phyloP scores from a whole-genome alignment of 352 stramenopile species.

The Pythium brachiatum region DNA sequence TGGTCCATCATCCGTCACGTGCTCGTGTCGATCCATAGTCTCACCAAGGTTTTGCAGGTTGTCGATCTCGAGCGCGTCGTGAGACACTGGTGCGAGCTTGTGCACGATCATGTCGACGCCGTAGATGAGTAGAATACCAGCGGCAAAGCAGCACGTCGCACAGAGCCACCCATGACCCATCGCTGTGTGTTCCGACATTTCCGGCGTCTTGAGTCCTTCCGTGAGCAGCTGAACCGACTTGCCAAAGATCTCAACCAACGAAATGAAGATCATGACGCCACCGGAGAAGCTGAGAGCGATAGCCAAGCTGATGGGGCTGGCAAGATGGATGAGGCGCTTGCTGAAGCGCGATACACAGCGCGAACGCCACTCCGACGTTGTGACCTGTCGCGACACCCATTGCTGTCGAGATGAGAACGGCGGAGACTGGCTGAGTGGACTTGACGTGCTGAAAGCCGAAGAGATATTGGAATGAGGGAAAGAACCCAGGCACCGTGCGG shows the following conservation, averaged over 20 bases:
- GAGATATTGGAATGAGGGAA: not conserved
- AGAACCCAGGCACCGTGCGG: too few relatives aligned
- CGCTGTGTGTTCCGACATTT: slow-evolving; percentile 40
- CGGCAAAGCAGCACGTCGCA: slow-evolving; percentile 38
- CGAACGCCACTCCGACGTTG: slow-evolving; percentile 32
- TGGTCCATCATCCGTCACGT: not conserved
- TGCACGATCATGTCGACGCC: slow-evolving; percentile 65
- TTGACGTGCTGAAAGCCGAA: too few relatives aligned
- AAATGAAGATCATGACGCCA: slow-evolving; percentile 76
- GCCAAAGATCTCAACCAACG: slow-evolving; percentile 57
- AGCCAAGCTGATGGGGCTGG: slow-evolving; percentile 50
- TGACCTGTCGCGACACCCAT: slow-evolving; percentile 3
- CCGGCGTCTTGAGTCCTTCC: slow-evolving; percentile 32
- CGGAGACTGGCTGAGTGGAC: not conserved
- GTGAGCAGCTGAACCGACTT: slow-evolving; percentile 56
- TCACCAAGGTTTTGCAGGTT: slow-evolving; percentile 28
- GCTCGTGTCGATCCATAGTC: slow-evolving; percentile 15
- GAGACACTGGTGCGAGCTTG: slow-evolving; percentile 31
- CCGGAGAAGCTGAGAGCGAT: slow-evolving; percentile 67
- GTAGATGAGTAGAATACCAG: slow-evolving; percentile 55
- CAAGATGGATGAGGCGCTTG: slow-evolving; percentile 56
- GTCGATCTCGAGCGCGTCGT: slow-evolving; percentile 18
- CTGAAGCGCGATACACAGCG: slow-evolving; percentile 41
- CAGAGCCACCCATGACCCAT: slow-evolving; percentile 60
- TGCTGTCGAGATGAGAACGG: too few relatives aligned